Evolutionary conservation across 2,329 filamentous ascomycete genomes (phyloP).

Genomic region (Emergomyces orientalis): DNA sequence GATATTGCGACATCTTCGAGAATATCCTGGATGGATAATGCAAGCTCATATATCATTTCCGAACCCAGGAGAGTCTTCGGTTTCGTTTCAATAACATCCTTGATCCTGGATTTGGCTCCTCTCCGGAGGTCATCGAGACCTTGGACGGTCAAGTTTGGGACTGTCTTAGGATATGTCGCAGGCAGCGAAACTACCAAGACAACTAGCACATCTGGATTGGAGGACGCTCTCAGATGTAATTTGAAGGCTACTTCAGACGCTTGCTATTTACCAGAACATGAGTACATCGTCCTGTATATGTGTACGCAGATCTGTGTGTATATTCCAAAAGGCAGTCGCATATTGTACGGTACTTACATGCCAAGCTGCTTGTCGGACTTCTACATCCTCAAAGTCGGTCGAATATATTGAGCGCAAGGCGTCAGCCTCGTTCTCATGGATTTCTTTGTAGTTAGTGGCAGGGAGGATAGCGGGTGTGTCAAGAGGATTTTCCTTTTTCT

Average conservation of each 20-base stretch:
- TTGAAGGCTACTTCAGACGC: constrained; percentile 71
- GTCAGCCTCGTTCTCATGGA: constrained; percentile 79
- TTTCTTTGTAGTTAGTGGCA: constrained; percentile 63
- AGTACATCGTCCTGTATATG: constrained; percentile 11
- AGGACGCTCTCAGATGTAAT: constrained; percentile 64
- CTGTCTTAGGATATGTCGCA: constrained; percentile 81
- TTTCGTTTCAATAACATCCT: constrained; percentile 58
- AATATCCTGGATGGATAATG: constrained; percentile 54
- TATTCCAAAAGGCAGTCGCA: constrained; percentile 7
- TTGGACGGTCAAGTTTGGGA: constrained; percentile 62
- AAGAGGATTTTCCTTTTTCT: constrained; percentile 28
- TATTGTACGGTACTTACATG: constrained; percentile 51
- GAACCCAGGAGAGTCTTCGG: constrained; percentile 55
- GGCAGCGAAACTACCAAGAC: constrained; percentile 72
- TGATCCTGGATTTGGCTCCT: constrained; percentile 60
- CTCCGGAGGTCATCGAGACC: constrained; percentile 56
- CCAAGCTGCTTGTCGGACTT: constrained; percentile 66
- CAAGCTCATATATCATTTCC: constrained; percentile 57
- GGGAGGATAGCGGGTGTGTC: constrained; percentile 28
- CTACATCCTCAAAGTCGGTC: constrained; percentile 72
- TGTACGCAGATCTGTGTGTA: background rate
- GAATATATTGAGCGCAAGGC: constrained; percentile 80
- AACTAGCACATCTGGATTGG: constrained; percentile 61
- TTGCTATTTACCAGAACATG: constrained; percentile 44
- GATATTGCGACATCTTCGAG: constrained; percentile 78